Conservation (phyloP, 2,329 filamentous ascomycete species). For the Lojkania enalia region DNA sequence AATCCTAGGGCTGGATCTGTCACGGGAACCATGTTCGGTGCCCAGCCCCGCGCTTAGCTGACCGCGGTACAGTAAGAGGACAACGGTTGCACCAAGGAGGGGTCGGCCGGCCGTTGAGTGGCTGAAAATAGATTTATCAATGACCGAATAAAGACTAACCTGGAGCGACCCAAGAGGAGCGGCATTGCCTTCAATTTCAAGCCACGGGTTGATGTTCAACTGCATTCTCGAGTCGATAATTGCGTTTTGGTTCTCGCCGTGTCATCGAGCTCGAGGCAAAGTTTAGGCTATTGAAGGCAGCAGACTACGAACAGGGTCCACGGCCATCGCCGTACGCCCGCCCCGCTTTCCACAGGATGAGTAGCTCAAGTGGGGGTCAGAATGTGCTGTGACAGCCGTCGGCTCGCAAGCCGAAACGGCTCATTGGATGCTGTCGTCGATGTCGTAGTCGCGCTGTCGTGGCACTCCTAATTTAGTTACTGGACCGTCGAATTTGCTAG, state of each 20-base stretch:
- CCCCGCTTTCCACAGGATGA: background rate
- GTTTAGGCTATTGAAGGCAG: background rate
- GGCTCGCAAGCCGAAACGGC: too few species aligned
- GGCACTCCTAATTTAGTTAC: too few species aligned
- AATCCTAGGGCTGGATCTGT: background rate
- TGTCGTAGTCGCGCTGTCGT: too few species aligned
- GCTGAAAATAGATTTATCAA: slow-evolving; percentile 13
- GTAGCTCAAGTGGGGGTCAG: background rate
- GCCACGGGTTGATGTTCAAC: background rate
- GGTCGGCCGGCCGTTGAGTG: slow-evolving; percentile 1
- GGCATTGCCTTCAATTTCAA: background rate
- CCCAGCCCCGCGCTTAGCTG: slow-evolving; percentile 1
- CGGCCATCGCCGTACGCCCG: too few species aligned
- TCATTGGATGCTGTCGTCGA: too few species aligned
- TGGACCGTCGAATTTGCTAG: too few species aligned
- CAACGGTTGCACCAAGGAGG: background rate
- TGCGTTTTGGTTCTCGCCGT: too few species aligned
- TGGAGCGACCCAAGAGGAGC: background rate
- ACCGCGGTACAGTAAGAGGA: background rate
- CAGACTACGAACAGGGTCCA: background rate
- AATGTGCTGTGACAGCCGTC: background rate
- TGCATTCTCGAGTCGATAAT: background rate
- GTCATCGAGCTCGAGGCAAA: background rate
- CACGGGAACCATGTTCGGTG: slow-evolving; percentile 3
- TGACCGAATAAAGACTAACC: slow-evolving; percentile 8